Percentiles rank a stretch among this genome's conserved stretches.
These are phyloP conservation scores for Globisporangium paroecandrum DNA, from an alignment of 352 stramenopile genomes.

Conservation along the genomic window DNA sequence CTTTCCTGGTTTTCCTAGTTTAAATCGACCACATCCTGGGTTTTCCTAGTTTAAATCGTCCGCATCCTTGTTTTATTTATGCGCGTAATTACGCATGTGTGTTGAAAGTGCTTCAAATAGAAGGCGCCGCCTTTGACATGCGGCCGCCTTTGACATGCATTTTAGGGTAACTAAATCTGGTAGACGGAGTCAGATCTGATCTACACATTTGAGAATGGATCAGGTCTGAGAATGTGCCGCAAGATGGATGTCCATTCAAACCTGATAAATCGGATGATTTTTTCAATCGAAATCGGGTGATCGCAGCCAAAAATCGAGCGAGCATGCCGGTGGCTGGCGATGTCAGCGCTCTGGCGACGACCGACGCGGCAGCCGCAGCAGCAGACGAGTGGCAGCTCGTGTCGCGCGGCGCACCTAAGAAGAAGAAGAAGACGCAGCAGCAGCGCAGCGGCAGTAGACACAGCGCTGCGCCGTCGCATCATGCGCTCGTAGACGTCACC, in stretches of 20 bases:
- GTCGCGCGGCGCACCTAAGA: slow-evolving; percentile 10
- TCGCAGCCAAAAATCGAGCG: background rate
- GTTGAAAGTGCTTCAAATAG: no score
- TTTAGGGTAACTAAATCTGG: no score
- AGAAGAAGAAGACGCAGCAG: slow-evolving; percentile 3
- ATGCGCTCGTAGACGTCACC: background rate
- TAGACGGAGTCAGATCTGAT: no score
- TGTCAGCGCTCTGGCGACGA: background rate
- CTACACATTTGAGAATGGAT: no score
- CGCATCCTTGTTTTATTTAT: no score
- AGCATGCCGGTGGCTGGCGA: slow-evolving; percentile 1
- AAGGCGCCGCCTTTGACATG: no score
- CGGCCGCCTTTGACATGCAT: no score
- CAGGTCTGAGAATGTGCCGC: no score
- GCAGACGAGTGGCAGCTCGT: slow-evolving; percentile 18
- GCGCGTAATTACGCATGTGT: no score
- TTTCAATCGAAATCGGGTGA: background rate
- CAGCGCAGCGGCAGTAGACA: background rate
- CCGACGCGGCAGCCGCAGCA: background rate
- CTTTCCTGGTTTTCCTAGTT: no score
- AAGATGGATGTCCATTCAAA: background rate
- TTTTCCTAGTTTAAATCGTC: no score
- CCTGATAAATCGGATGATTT: background rate
- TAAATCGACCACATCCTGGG: no score
- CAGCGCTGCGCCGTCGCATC: background rate